phyloP scores from a whole-genome alignment of 2,329 filamentous ascomycete genomes.

The Bipolaris zeicola region DNA sequence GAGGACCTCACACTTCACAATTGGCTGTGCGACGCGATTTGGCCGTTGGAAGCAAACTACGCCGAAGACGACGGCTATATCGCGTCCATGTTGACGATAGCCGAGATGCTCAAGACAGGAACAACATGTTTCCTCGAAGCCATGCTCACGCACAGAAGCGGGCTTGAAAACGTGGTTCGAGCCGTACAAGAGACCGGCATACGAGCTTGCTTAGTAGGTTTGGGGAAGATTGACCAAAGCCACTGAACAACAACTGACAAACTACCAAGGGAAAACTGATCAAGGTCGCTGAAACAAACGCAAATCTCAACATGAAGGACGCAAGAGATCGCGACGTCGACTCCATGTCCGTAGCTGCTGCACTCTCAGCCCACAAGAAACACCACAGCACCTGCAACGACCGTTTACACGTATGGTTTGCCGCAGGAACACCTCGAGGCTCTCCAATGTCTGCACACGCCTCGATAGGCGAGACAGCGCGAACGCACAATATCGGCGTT shows the following conservation, averaged over 20 bases:
- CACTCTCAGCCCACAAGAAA: slow-evolving; percentile 39
- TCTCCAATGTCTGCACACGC: slow-evolving; percentile 47
- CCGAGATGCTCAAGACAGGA: slow-evolving; percentile 48
- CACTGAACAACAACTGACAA: not conserved
- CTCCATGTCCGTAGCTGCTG: slow-evolving; percentile 44
- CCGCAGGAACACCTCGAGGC: slow-evolving; percentile 56
- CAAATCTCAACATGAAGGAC: slow-evolving; percentile 42
- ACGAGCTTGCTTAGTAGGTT: slow-evolving; percentile 32
- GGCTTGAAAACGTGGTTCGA: slow-evolving; percentile 31
- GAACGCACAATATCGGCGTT: slow-evolving; percentile 50
- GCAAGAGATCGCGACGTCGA: slow-evolving; percentile 46
- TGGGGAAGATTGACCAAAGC: no score
- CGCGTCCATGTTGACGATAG: slow-evolving; percentile 42
- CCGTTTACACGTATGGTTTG: slow-evolving; percentile 57
- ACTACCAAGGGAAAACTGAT: slow-evolving; percentile 45
- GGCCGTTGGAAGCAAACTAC: slow-evolving; percentile 47
- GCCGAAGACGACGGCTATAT: slow-evolving; percentile 42
- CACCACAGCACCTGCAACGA: slow-evolving; percentile 46
- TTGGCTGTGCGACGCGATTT: slow-evolving; percentile 45
- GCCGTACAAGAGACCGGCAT: slow-evolving; percentile 44
- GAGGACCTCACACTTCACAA: slow-evolving; percentile 31
- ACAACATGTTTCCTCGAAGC: slow-evolving; percentile 49
- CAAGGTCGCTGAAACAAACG: slow-evolving; percentile 46
- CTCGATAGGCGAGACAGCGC: slow-evolving; percentile 51
- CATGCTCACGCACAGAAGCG: slow-evolving; percentile 44